Conservation (phyloP, 2,329 filamentous ascomycete species). For the Cryphonectria naterciae region DNA sequence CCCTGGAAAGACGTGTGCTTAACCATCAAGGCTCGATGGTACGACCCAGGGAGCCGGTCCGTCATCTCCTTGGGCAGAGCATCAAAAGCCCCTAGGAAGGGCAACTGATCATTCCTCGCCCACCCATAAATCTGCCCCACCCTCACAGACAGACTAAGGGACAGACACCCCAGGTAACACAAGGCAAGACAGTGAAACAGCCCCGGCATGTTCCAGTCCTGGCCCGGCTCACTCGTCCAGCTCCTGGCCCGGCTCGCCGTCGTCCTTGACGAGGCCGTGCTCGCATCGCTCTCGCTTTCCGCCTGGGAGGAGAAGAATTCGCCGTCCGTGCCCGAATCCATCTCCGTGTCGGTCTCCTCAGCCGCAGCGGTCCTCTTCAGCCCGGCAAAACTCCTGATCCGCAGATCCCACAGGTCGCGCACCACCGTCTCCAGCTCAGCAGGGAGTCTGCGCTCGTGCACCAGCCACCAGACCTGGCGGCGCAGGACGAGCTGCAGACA, state of each 20-base stretch:
- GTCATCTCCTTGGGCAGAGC: slow-evolving; percentile 57
- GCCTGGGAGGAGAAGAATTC: slow-evolving; percentile 64
- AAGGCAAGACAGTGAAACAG: slow-evolving; percentile 76
- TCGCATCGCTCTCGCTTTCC: slow-evolving; percentile 40
- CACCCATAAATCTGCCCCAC: slow-evolving; percentile 74
- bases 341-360: slow-evolving; percentile 38
- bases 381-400: slow-evolving; percentile 59
- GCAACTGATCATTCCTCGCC: slow-evolving; percentile 68
- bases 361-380: slow-evolving; percentile 47
- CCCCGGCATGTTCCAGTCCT: slow-evolving; percentile 62
- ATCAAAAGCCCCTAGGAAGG: slow-evolving; percentile 70
- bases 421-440: slow-evolving; percentile 78
- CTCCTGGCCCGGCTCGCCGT: slow-evolving; percentile 42
- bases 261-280: slow-evolving; percentile 38
- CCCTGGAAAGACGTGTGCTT: slow-evolving; percentile 49
- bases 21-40: slow-evolving; percentile 62
- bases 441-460: slow-evolving; percentile 68
- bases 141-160: slow-evolving; percentile 77
- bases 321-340: slow-evolving; percentile 37
- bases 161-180: slow-evolving; percentile 77
- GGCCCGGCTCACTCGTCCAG: slow-evolving; percentile 50
- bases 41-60: slow-evolving; percentile 64
- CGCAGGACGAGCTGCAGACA: slow-evolving; percentile 83
- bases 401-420: slow-evolving; percentile 82
- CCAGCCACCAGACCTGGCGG: slow-evolving; percentile 77